Percentiles rank a stretch among this genome's conserved stretches.
Conservation (phyloP, 1,284 basidiomycete genomes). For the Rhodofomes roseus region DNA sequence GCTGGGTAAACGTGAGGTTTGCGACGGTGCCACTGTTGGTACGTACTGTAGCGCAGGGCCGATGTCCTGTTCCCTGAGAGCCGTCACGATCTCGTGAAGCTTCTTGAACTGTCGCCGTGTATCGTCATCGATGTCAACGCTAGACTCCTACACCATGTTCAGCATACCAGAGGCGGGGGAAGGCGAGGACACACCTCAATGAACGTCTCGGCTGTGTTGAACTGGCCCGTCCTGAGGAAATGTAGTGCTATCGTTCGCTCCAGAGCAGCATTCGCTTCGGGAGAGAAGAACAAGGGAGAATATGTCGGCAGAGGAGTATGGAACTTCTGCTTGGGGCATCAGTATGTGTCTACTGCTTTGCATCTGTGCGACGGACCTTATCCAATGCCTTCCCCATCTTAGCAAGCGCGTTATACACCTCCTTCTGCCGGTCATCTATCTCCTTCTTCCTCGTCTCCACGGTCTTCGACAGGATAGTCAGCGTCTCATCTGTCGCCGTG, state of each 20-base stretch:
- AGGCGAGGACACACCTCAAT: conserved; percentile 38
- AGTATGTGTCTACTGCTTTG: conserved; percentile 12
- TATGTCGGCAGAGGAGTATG: conserved; percentile 61
- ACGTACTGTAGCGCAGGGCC: conserved; percentile 71
- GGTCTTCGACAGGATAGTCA: conserved; percentile 51
- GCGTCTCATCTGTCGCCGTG: conserved; percentile 49
- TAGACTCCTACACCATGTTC: conserved; percentile 39
- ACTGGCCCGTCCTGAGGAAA: conserved; percentile 77
- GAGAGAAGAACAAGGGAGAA: conserved; percentile 64
- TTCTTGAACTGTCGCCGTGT: conserved; percentile 62
- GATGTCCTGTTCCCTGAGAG: conserved; percentile 67
- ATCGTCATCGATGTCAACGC: conserved; percentile 54
- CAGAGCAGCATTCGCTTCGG: conserved; percentile 57
- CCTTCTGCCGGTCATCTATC: conserved; percentile 84
- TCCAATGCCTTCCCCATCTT: conserved; percentile 83
- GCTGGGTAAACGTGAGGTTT: neutral
- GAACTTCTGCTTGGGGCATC: conserved; percentile 55
- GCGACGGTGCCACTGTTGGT: conserved; percentile 2
- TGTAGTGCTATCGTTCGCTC: conserved; percentile 74
- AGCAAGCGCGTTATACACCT: conserved; percentile 73
- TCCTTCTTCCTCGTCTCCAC: conserved; percentile 78
- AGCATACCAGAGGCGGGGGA: neutral
- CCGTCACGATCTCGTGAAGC: conserved; percentile 70
- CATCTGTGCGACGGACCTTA: conserved; percentile 54
- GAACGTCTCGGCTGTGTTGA: conserved; percentile 70